Evolutionary conservation across 768 basidiomycete species (phyloP).

Genomic region (Crepidotus variabilis): DNA sequence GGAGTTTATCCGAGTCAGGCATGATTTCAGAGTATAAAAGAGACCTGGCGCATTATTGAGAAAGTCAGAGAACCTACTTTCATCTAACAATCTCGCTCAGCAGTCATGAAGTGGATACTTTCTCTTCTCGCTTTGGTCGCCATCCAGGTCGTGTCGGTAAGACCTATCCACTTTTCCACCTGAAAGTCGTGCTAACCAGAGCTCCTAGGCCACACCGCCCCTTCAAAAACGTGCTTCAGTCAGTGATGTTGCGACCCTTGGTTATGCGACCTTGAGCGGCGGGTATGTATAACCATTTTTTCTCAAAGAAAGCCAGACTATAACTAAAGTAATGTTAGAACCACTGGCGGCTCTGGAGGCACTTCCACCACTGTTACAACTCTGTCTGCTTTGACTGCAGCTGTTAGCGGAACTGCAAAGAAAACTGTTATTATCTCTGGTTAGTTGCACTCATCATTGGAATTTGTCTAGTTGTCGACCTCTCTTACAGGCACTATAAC

Average conservation of each 20-base stretch:
- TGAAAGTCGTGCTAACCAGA: no score
- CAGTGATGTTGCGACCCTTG: constrained; percentile 33
- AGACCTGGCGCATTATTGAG: no score
- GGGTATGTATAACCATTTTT: constrained; percentile 25
- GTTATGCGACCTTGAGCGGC: constrained; percentile 35
- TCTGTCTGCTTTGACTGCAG: constrained; percentile 35
- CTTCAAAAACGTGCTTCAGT: constrained; percentile 36
- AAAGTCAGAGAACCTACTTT: no score
- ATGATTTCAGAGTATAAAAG: no score
- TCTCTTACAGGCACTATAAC: constrained; percentile 33
- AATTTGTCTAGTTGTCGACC: constrained; percentile 7
- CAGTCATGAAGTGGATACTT: no score
- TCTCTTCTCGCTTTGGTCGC: no score
- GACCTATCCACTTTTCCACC: no score
- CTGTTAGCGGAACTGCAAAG: constrained; percentile 35
- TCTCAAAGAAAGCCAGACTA: neutral
- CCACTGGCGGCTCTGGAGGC: constrained; percentile 41
- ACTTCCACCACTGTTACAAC: constrained; percentile 39
- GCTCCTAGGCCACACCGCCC: no score
- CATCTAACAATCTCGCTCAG: no score
- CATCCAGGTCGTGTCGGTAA: no score
- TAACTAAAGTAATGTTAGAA: constrained; percentile 25
- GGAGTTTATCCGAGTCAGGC: no score
- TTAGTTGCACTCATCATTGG: constrained; percentile 31
- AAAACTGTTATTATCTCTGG: constrained; percentile 44